Evolutionary conservation across 441 rosid genomes (phyloP).

Genomic region (Eutrema salsugineum): DNA sequence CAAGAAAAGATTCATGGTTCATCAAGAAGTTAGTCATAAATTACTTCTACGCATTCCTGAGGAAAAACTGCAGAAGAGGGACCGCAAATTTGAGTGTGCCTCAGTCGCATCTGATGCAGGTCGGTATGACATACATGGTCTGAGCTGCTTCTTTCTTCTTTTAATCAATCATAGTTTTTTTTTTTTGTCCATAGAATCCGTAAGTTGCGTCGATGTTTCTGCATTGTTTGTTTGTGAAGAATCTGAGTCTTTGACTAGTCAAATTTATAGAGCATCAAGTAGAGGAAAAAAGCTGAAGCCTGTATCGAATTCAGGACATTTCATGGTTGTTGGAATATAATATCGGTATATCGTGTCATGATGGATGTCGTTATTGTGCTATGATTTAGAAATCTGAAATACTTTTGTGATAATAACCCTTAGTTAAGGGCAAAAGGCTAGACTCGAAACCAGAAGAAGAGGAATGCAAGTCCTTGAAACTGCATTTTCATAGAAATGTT

Average conservation of each 20-base stretch:
- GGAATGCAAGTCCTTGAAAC: neutral
- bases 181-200: constrained; percentile 11
- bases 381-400: neutral
- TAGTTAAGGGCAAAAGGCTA: neutral
- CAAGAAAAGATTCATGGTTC: constrained; percentile 96
- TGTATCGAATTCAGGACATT: neutral
- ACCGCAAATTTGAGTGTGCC: constrained; percentile 89
- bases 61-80: constrained; percentile 95
- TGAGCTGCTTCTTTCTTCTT: constrained; percentile 28
- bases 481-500: neutral
- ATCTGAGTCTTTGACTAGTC: constrained; percentile 8
- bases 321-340: neutral
- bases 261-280: constrained; percentile 18
- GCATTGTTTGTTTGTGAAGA: constrained; percentile 31
- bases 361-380: neutral
- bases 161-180: neutral
- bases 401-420: neutral
- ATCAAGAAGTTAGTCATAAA: constrained; percentile 86
- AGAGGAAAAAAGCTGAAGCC: constrained; percentile 2
- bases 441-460: neutral
- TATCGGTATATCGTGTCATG: neutral
- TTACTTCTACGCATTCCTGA: constrained; percentile 90
- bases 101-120: constrained; percentile 94
- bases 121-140: constrained; percentile 99
- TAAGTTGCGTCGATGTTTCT: neutral